Conservation (phyloP, 1,284 basidiomycete genomes). For the Boletellus deceptivus region DNA sequence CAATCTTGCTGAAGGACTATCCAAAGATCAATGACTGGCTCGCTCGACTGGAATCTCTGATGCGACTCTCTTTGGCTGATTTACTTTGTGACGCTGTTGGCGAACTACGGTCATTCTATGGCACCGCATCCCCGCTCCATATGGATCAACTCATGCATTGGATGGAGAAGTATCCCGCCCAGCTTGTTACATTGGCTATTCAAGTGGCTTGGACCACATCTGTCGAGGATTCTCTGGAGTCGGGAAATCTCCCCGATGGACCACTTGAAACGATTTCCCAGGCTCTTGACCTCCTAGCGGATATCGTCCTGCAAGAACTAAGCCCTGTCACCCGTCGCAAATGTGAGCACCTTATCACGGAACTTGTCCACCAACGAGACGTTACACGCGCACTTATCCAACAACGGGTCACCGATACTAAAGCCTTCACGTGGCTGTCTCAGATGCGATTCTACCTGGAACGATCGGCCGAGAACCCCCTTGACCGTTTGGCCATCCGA, state of each 20-base stretch:
- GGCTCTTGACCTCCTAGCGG: conserved; percentile 91
- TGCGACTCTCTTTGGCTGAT: conserved; percentile 89
- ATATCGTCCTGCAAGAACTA: conserved; percentile 92
- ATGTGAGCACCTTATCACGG: conserved; percentile 98
- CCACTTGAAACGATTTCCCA: conserved; percentile 78
- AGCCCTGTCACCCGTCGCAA: conserved; percentile 88
- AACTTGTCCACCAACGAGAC: conserved; percentile 97
- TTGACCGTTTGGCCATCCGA: conserved; percentile 78
- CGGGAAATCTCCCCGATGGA: conserved; percentile 53
- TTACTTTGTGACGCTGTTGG: conserved; percentile 77
- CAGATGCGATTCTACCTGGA: conserved; percentile 99
- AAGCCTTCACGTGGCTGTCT: conserved; percentile 90
- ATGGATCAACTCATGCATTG: conserved; percentile 78
- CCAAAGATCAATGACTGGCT: conserved; percentile 99
- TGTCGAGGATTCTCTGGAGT: conserved; percentile 74
- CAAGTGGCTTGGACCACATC: conserved; percentile 93
- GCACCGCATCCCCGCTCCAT: conserved; percentile 52
- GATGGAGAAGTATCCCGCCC: conserved; percentile 93
- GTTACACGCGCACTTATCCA: conserved; percentile 82
- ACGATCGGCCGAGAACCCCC: conserved; percentile 63
- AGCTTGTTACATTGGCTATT: conserved; percentile 91
- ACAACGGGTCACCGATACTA: conserved; percentile 61
- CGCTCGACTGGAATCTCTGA: conserved; percentile 87
- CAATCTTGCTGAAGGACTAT: conserved; percentile 87
- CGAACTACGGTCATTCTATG: conserved; percentile 82